A percentile compares a stretch with the other conserved stretches of the same genome.
phyloP scores from a whole-genome alignment of 371 early-diverging fungal species.

The Blastocladiella emersonii region DNA sequence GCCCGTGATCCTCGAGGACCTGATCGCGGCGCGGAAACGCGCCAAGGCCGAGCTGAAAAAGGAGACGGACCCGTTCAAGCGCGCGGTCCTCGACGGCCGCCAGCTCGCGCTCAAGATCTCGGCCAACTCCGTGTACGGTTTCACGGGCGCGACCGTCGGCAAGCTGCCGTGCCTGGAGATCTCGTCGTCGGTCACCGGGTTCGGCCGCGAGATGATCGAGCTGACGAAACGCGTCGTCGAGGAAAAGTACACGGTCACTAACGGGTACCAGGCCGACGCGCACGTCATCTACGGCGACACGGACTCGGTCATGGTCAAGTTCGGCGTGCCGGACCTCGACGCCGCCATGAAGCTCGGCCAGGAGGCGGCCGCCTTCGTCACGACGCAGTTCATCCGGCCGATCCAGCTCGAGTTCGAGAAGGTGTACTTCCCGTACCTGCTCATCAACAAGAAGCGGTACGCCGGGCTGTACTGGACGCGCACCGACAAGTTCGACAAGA shows the following conservation, averaged over 20 bases:
- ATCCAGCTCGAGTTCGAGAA: slow-evolving; percentile 99
- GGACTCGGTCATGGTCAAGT: slow-evolving; percentile 99
- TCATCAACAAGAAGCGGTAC: slow-evolving; percentile 99
- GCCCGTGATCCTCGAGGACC: slow-evolving; percentile 84
- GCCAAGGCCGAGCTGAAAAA: slow-evolving; percentile 91
- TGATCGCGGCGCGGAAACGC: slow-evolving; percentile 89
- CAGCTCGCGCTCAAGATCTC: slow-evolving; percentile 97
- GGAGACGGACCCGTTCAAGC: slow-evolving; percentile 84
- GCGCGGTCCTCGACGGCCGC: slow-evolving; percentile 91
- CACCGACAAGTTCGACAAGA: slow-evolving; percentile 79
- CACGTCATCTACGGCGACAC: slow-evolving; percentile 99
- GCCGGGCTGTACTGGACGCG: slow-evolving; percentile 98
- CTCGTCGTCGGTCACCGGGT: slow-evolving; percentile 96
- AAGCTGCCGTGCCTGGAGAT: slow-evolving; percentile 97
- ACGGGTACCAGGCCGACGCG: slow-evolving; percentile 82
- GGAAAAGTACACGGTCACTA: slow-evolving; percentile 58
- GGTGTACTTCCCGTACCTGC: slow-evolving; percentile 94
- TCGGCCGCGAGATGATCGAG: slow-evolving; percentile 97
- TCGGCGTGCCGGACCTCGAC: slow-evolving; percentile 62
- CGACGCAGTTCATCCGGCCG: slow-evolving; percentile 77
- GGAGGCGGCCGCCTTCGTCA: slow-evolving; percentile 79
- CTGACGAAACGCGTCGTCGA: slow-evolving; percentile 85
- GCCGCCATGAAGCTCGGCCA: slow-evolving; percentile 81
- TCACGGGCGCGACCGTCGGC: slow-evolving; percentile 97
- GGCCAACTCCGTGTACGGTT: slow-evolving; percentile 99